Conservation (phyloP, 805 yeast species). For the Kodamaea neixiangensis region DNA sequence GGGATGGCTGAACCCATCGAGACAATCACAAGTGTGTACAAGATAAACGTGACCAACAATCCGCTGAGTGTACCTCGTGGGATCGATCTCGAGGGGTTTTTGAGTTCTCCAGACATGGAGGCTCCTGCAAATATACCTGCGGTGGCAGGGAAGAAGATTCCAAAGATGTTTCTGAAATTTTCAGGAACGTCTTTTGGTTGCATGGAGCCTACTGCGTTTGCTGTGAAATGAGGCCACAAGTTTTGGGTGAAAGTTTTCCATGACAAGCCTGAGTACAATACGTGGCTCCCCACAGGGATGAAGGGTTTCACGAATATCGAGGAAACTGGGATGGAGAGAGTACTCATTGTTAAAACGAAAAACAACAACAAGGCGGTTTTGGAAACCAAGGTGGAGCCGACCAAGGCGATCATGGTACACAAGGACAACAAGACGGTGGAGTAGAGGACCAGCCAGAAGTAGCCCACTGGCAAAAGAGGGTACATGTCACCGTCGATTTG, state of each 20-base stretch:
- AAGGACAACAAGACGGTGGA: constrained; percentile 66
- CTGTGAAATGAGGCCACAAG: constrained; percentile 76
- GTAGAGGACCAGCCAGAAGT: constrained; percentile 68
- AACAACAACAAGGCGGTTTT: constrained; percentile 79
- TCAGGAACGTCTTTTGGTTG: constrained; percentile 52
- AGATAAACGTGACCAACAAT: constrained; percentile 67
- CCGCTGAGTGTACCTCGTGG: constrained; percentile 96
- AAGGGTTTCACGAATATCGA: constrained; percentile 62
- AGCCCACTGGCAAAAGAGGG: constrained; percentile 65
- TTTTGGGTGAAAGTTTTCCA: constrained; percentile 68
- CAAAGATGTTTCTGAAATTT: constrained; percentile 83
- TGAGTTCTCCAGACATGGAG: constrained; percentile 93
- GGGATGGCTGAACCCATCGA: constrained; percentile 82
- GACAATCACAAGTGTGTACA: constrained; percentile 78
- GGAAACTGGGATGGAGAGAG: constrained; percentile 81
- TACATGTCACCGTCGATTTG: constrained; percentile 53
- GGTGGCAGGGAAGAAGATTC: constrained; percentile 96
- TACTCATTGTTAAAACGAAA: constrained; percentile 64
- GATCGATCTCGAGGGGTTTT: constrained; percentile 82
- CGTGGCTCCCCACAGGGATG: constrained; percentile 43
- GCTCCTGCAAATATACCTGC: constrained; percentile 99
- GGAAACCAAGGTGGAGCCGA: constrained; percentile 81
- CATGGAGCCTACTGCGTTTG: constrained; percentile 91
- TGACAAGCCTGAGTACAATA: constrained; percentile 69
- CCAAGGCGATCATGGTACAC: constrained; percentile 75